Percentiles rank a stretch among this genome's conserved stretches.
Conservation (phyloP, 352 stramenopile genomes). For the Phytophthora boehmeriae region DNA sequence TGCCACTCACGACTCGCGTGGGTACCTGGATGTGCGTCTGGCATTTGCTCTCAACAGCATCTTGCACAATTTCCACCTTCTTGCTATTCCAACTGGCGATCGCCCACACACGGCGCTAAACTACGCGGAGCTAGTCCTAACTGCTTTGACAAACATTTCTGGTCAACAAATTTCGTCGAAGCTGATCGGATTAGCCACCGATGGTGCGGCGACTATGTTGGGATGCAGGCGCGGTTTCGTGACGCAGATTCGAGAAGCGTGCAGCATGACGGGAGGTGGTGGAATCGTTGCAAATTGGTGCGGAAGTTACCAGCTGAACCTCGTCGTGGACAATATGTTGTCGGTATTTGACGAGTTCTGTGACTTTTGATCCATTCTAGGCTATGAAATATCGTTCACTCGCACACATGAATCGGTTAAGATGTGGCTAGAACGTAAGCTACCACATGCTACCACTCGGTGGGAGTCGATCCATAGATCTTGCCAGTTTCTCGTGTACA, state of each 20-base stretch:
- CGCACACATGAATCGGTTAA: too few species aligned
- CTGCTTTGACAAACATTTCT: neutral
- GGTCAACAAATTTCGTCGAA: neutral
- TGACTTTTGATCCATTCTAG: neutral
- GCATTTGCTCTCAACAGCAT: neutral
- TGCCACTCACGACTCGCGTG: neutral
- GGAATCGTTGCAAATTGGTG: slow-evolving; percentile 7
- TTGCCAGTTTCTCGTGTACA: slow-evolving; percentile 8
- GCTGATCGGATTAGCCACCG: neutral
- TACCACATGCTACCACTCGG: slow-evolving; percentile 1
- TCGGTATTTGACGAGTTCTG: neutral
- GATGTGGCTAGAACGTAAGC: too few species aligned
- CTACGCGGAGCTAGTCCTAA: neutral
- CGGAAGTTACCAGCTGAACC: slow-evolving; percentile 4
- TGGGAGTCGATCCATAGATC: slow-evolving; percentile 17
- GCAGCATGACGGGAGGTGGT: neutral
- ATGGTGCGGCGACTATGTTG: slow-evolving; percentile 2
- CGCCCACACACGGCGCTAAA: neutral
- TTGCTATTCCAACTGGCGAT: neutral
- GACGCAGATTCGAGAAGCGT: neutral
- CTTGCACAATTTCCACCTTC: neutral
- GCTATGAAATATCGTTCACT: slow-evolving; percentile 1
- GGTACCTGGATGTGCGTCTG: neutral
- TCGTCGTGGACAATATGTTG: neutral
- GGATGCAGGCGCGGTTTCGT: slow-evolving; percentile 2